Evolutionary conservation across 2,329 filamentous ascomycete genomes (phyloP).

Genomic region (Beauveria caledonica): DNA sequence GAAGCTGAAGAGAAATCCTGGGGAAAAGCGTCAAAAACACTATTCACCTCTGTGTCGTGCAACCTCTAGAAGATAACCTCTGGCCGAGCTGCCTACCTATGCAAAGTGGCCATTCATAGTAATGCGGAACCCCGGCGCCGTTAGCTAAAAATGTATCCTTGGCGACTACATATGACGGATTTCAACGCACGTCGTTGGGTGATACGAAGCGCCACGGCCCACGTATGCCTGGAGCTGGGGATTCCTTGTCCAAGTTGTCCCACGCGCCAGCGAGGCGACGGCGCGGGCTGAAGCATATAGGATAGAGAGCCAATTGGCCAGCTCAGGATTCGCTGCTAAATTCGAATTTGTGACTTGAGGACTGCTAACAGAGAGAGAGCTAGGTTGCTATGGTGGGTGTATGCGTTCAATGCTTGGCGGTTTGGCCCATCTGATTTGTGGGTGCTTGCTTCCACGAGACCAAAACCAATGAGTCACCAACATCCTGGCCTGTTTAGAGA

Average conservation of each 20-base stretch:
- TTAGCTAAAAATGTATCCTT: neutral
- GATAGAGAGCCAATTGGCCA: no score
- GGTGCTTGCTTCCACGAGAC: conserved; percentile 1
- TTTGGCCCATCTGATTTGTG: neutral
- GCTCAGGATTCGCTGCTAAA: neutral
- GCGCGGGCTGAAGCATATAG: neutral
- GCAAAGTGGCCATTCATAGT: neutral
- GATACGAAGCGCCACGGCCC: neutral
- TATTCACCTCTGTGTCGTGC: neutral
- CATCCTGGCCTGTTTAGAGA: neutral
- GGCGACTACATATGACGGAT: neutral
- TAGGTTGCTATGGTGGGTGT: neutral
- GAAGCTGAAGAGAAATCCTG: no score
- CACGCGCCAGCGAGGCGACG: neutral
- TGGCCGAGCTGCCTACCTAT: no score
- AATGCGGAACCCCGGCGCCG: neutral
- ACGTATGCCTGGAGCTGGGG: conserved; percentile 2
- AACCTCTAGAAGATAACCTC: neutral
- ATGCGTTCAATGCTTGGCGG: neutral
- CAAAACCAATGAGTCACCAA: conserved; percentile 9
- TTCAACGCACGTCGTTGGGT: neutral
- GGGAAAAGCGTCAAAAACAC: neutral
- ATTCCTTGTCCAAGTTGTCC: neutral
- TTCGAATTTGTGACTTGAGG: neutral
- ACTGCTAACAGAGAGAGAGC: neutral